Evolutionary conservation across 2,329 filamentous ascomycete species (phyloP), one percentile per base, ranked within the genome.

Genomic region (Phaeophleospora eucalypticola): DNA sequence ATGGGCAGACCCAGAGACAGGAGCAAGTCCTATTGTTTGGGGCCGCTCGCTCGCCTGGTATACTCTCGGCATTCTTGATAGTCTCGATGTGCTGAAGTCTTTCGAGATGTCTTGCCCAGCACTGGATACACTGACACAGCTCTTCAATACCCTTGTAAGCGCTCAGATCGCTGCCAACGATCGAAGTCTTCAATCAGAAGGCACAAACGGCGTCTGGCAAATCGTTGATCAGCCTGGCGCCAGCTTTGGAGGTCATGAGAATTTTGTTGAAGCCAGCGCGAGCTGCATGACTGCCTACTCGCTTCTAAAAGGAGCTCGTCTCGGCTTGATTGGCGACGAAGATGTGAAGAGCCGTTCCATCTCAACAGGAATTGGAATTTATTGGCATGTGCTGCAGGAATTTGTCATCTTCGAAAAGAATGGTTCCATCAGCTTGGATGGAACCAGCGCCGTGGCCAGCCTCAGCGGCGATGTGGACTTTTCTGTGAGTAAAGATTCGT

Each of bases 231-330:
- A 73, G 33, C 70, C 72, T 0, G 71, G 54, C 4, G 70, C 1
- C 56, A 62, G 2, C 45, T 48, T 51, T 36, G 24, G 34, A 10
- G 51, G 43, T 1, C 18, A 69, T 24, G 76, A 74, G 0, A 83
- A 84, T 58, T 83, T 81, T 57, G 70, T 83, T 33, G 80, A 83
- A 67, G 77, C 75, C 24, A 81, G 77, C 43, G 77, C 72, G 9
- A 76, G 73, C 8, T 75, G 75, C 2, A 80, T 83, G 74, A 82
- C 81, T 54, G 68, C 71, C 0, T 79, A 77, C 45, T 72, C 75
- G 0, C 62, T 79, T 49, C 59, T 80, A 10, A 74, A 71, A 52
- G 78, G 73, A 0, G 63, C 67, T 7, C 58, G 68, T 21, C 36
- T 70, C 4, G 73, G 71, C 0, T 61, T 69, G 29, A 51, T 71